Evolutionary conservation across 2,329 filamentous ascomycete species (phyloP).

Genomic region (Alternaria conjuncta): DNA sequence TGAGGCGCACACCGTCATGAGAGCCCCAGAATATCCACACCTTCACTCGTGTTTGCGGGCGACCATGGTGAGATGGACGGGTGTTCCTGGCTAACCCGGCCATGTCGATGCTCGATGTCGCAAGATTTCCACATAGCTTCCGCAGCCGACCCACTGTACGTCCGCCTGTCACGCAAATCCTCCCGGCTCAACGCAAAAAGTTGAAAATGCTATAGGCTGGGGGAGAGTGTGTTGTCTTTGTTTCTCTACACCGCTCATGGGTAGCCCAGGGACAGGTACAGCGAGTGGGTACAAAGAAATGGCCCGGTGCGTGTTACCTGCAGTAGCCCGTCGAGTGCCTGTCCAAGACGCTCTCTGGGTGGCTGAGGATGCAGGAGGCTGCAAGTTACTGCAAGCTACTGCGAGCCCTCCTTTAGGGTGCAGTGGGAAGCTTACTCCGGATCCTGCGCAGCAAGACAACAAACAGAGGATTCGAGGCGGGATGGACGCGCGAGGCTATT

Average conservation of each 20-base stretch:
- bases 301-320: slow-evolving; percentile 32
- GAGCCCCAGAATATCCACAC: slow-evolving; percentile 1
- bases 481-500: slow-evolving; percentile 13
- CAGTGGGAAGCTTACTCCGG: slow-evolving; percentile 3
- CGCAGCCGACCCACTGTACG: slow-evolving; percentile 22
- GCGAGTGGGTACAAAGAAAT: slow-evolving; percentile 31
- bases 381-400: slow-evolving; percentile 30
- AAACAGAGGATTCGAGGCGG: slow-evolving; percentile 22
- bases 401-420: slow-evolving; percentile 24
- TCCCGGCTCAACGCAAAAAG: slow-evolving; percentile 9
- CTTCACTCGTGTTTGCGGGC: slow-evolving; percentile 14
- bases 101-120: slow-evolving; percentile 19
- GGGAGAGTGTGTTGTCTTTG: slow-evolving; percentile 33
- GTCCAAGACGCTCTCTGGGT: slow-evolving; percentile 27
- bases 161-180: slow-evolving; percentile 24
- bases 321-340: slow-evolving; percentile 39
- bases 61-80: slow-evolving; percentile 10
- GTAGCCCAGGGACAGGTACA: slow-evolving; percentile 34
- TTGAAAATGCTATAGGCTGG: slow-evolving; percentile 27
- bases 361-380: slow-evolving; percentile 31
- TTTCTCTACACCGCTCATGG: slow-evolving; percentile 39
- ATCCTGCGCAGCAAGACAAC: slow-evolving; percentile 27
- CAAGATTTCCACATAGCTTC: slow-evolving; percentile 20
- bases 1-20: slow-evolving; percentile 5
- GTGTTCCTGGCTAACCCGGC: slow-evolving; percentile 15